These are phyloP conservation scores for Immersiporthe knoxdaviesiana DNA, from an alignment of 2,329 filamentous ascomycete species.

Conservation along the genomic window DNA sequence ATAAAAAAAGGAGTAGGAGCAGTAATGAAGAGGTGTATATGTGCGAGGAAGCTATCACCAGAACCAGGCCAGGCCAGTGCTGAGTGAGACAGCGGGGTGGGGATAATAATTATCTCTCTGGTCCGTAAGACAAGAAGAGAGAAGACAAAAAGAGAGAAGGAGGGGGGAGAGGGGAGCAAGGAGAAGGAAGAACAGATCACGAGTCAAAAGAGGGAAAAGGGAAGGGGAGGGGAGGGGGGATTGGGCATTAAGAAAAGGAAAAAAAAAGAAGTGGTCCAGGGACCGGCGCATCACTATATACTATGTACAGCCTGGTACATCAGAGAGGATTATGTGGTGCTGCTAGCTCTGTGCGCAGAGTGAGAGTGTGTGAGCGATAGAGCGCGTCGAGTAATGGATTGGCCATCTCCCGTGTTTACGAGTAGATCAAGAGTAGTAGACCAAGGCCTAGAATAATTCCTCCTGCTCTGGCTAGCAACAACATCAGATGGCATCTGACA, in stretches of 20 bases:
- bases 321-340: not conserved
- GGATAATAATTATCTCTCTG: too few relatives aligned
- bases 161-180: not conserved
- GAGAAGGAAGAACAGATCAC: not conserved
- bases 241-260: not conserved
- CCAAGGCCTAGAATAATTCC: not conserved
- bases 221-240: not conserved
- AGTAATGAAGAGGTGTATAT: not conserved
- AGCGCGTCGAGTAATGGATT: not conserved
- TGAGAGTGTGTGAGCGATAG: too few relatives aligned
- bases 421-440: not conserved
- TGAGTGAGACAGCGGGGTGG: too few relatives aligned
- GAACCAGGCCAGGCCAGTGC: not conserved
- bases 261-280: not conserved
- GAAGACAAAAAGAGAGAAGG: not conserved
- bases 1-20: too few relatives aligned
- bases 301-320: too few relatives aligned
- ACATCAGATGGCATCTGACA: constrained; percentile 14
- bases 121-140: not conserved
- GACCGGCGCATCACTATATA: constrained; percentile 8
- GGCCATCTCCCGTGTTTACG: not conserved
- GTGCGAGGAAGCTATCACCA: not conserved
- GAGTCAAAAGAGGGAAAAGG: not conserved
- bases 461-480: not conserved
- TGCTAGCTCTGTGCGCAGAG: not conserved